Conservation (phyloP, 352 stramenopile genomes). For the Thalassiosira hispida region DNA sequence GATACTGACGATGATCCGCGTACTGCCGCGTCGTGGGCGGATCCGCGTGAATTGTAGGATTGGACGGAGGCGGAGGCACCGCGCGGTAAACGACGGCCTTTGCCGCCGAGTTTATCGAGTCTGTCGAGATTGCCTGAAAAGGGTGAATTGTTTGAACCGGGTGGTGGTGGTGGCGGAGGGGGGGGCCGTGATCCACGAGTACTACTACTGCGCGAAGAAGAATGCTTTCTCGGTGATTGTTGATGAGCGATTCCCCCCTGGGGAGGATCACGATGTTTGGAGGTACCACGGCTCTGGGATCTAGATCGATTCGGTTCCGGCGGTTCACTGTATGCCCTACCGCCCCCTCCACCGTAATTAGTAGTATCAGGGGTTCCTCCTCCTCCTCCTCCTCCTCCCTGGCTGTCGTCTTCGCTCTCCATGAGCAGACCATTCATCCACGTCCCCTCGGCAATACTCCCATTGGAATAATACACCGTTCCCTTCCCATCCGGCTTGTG, state of each 20-base stretch:
- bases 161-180: no score
- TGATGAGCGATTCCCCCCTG: no score
- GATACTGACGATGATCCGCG: constrained; percentile 6
- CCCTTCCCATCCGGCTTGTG: constrained; percentile 48
- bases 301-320: neutral
- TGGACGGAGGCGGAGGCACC: constrained; percentile 24
- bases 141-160: neutral
- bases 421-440: constrained; percentile 35
- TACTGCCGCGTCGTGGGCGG: neutral
- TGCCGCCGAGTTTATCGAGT: constrained; percentile 23
- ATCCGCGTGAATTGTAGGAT: constrained; percentile 42
- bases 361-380: neutral
- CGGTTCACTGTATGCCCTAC: neutral
- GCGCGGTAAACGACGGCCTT: neutral
- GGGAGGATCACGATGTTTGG: neutral
- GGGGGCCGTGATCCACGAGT: no score
- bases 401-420: neutral
- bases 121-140: constrained; percentile 27
- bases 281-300: neutral
- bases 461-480: constrained; percentile 46
- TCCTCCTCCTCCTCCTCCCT: neutral
- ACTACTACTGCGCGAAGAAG: no score
- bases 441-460: constrained; percentile 40
- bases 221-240: no score
- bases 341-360: no score